Evolutionary conservation across 352 stramenopile genomes (phyloP).

Genomic region (Pythium monospermum): DNA sequence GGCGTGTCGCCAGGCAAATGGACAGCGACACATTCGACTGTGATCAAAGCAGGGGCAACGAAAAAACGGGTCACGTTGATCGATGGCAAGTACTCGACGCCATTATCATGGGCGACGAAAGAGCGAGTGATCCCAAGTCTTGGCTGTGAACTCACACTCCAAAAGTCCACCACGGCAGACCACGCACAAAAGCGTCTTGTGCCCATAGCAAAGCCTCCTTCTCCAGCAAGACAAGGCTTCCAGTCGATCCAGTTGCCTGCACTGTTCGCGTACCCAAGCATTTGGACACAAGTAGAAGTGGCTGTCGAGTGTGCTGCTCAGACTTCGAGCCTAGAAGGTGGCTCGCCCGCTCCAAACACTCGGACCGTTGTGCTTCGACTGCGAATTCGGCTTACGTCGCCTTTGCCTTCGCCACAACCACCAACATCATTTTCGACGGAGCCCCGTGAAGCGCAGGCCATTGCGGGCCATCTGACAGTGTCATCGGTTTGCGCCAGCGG

Average conservation of each 20-base stretch:
- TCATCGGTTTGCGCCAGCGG: constrained; percentile 3
- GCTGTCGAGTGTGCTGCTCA: neutral
- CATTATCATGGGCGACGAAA: constrained; percentile 15
- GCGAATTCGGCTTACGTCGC: neutral
- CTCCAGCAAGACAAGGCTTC: neutral
- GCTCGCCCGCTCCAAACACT: no score
- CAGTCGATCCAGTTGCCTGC: constrained; percentile 9
- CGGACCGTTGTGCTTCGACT: constrained; percentile 1
- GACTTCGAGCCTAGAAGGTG: neutral
- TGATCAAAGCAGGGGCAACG: neutral
- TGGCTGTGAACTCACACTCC: neutral
- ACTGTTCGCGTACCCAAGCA: constrained; percentile 11
- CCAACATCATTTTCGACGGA: neutral
- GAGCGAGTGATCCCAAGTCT: constrained; percentile 13
- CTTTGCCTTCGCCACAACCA: neutral
- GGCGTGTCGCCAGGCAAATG: constrained; percentile 7
- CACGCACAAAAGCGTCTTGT: neutral
- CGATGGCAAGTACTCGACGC: neutral
- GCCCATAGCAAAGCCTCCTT: neutral
- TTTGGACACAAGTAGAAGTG: constrained; percentile 6
- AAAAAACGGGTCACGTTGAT: constrained; percentile 1
- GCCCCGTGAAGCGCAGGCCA: neutral
- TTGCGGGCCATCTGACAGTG: constrained; percentile 5
- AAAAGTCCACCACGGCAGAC: neutral
- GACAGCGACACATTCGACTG: neutral